Conservation (phyloP, 495 filamentous ascomycete species). For the Bacidia rubella region DNA sequence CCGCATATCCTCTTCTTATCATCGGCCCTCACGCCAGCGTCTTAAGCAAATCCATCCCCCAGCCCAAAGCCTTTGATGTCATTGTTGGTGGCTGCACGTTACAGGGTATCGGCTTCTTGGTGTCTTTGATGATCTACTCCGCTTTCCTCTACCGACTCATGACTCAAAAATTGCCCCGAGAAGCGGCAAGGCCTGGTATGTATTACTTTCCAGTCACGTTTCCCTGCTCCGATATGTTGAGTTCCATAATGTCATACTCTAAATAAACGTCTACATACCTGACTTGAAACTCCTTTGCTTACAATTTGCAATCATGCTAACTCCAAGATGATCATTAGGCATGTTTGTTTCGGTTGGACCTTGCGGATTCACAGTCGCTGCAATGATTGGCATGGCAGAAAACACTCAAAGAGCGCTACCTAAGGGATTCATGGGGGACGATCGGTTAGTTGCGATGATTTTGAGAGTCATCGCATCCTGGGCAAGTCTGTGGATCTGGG, state of each 20-base stretch:
- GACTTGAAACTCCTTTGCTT: no score
- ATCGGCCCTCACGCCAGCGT: conserved; percentile 61
- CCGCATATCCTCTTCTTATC: conserved; percentile 73
- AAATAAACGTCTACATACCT: no score
- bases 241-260: no score
- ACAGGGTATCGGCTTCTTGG: conserved; percentile 75
- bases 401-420: conserved; percentile 32
- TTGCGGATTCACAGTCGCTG: conserved; percentile 53
- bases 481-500: conserved; percentile 71
- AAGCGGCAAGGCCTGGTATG: conserved; percentile 65
- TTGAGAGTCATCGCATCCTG: conserved; percentile 42
- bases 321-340: no score
- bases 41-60: conserved; percentile 36
- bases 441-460: conserved; percentile 39
- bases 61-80: conserved; percentile 40
- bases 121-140: conserved; percentile 73
- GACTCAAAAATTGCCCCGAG: conserved; percentile 77
- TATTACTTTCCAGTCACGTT: conserved; percentile 78
- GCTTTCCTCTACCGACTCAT: conserved; percentile 81
- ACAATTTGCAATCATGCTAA: no score
- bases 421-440: conserved; percentile 45
- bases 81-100: conserved; percentile 58
- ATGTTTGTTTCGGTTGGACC: conserved; percentile 1
- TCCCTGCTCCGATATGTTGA: no score
- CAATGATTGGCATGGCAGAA: conserved; percentile 46